phyloP scores from a whole-genome alignment of 345 rosid species.

The Murraya paniculata region DNA sequence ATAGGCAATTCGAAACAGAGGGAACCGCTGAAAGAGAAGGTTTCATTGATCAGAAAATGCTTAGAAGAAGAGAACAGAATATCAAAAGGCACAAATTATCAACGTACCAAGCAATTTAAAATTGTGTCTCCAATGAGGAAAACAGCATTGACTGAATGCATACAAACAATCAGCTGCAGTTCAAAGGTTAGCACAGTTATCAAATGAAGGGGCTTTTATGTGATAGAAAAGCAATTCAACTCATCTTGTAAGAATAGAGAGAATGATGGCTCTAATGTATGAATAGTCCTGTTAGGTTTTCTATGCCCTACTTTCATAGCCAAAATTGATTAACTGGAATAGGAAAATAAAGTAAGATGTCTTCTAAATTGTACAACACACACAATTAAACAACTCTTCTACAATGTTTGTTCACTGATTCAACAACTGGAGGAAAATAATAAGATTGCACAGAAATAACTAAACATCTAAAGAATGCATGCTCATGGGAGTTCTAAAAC shows the following conservation, averaged over 20 bases:
- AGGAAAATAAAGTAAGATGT: not conserved
- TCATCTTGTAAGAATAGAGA: not conserved
- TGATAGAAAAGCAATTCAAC: slow-evolving; percentile 4
- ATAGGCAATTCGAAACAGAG: slow-evolving; percentile 74
- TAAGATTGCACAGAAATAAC: not conserved
- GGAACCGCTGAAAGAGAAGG: slow-evolving; percentile 63
- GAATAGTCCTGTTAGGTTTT: not conserved
- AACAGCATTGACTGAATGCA: slow-evolving; percentile 82
- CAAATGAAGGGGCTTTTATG: not conserved
- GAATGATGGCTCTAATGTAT: not conserved
- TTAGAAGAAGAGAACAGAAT: not conserved
- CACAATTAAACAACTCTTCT: not conserved
- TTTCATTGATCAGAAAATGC: not conserved
- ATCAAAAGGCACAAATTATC: not conserved
- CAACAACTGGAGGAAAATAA: not conserved
- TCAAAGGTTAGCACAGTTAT: slow-evolving; percentile 15
- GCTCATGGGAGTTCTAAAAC: not conserved
- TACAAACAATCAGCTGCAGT: slow-evolving; percentile 63
- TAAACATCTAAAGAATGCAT: not conserved
- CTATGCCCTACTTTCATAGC: not conserved
- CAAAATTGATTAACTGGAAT: not conserved
- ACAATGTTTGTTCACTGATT: not conserved
- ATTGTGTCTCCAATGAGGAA: slow-evolving; percentile 74
- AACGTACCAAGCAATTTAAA: slow-evolving; percentile 73
- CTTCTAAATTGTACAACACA: not conserved